Conservation (phyloP, 2,329 filamentous ascomycete genomes). For the Nannizziopsis barbatae region DNA sequence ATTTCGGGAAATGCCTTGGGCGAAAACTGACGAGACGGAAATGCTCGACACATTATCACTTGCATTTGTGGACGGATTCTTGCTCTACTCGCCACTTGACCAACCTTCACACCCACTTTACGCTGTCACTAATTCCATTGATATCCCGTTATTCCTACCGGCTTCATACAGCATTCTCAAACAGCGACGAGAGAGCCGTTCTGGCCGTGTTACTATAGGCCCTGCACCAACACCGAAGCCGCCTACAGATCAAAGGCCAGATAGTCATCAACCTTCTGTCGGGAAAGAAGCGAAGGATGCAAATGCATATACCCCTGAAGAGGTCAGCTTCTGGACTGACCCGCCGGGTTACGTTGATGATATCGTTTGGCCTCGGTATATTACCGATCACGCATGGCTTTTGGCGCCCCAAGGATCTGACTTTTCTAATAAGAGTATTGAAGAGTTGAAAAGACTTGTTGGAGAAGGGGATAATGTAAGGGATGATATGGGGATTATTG, state of each 20-base stretch:
- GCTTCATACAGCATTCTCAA: constrained; percentile 48
- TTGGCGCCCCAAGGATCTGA: constrained; percentile 56
- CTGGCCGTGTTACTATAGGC: constrained; percentile 39
- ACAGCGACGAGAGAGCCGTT: constrained; percentile 30
- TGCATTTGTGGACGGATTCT: constrained; percentile 77
- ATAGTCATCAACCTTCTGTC: background rate
- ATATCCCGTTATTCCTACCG: constrained; percentile 67
- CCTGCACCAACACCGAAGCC: constrained; percentile 23
- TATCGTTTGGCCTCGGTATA: constrained; percentile 94
- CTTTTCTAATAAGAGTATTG: constrained; percentile 10
- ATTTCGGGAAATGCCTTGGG: constrained; percentile 12
- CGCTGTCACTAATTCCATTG: constrained; percentile 38
- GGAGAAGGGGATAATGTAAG: constrained; percentile 27
- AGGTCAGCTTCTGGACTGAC: constrained; percentile 83
- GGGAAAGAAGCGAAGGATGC: constrained; percentile 8
- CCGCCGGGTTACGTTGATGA: constrained; percentile 88
- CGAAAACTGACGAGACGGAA: background rate
- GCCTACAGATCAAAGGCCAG: background rate
- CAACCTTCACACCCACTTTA: constrained; percentile 21
- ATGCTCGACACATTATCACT: constrained; percentile 29
- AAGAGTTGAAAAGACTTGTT: constrained; percentile 23
- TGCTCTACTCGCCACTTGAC: constrained; percentile 55
- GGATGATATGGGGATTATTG: constrained; percentile 37
- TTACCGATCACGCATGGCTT: constrained; percentile 66
- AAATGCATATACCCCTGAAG: constrained; percentile 28